These are phyloP conservation scores for Helotiales sp. DNA, from an alignment of 2,329 filamentous ascomycete genomes.

Conservation along the genomic window DNA sequence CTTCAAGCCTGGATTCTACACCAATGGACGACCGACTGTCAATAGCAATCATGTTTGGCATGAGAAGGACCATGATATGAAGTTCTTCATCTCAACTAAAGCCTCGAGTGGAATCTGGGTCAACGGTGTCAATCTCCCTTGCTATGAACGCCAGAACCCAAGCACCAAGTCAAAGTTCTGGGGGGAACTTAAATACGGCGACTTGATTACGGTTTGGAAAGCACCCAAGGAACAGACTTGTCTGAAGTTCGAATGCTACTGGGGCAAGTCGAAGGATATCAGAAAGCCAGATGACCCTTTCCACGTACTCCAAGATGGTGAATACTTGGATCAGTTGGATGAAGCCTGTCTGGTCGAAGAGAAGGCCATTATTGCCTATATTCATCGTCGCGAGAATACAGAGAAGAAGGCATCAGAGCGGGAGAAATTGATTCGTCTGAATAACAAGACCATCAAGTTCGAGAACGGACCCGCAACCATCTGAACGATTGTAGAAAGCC, in stretches of 20 bases:
- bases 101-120: slow-evolving; percentile 76
- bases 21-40: slow-evolving; percentile 52
- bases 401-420: slow-evolving; percentile 17
- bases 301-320: slow-evolving; percentile 27
- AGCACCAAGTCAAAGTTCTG: slow-evolving; percentile 57
- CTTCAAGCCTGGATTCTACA: slow-evolving; percentile 71
- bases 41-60: slow-evolving; percentile 22
- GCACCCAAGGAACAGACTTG: slow-evolving; percentile 32
- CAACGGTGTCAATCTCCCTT: slow-evolving; percentile 67
- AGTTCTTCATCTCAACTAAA: slow-evolving; percentile 79
- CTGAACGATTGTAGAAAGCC: background rate
- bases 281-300: slow-evolving; percentile 32
- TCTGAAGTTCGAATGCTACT: slow-evolving; percentile 42
- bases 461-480: background rate
- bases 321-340: slow-evolving; percentile 36
- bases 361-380: slow-evolving; percentile 25
- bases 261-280: slow-evolving; percentile 36
- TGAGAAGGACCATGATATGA: slow-evolving; percentile 46
- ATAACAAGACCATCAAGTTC: slow-evolving; percentile 5
- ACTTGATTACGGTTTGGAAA: slow-evolving; percentile 76
- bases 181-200: slow-evolving; percentile 77
- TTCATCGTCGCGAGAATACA: slow-evolving; percentile 22
- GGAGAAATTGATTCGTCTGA: background rate
- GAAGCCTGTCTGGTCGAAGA: slow-evolving; percentile 34
- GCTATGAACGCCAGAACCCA: slow-evolving; percentile 59